Evolutionary conservation across 139 green algal species (phyloP), one percentile per base, ranked within the genome.

Genomic region (Coelastrella sp.): DNA sequence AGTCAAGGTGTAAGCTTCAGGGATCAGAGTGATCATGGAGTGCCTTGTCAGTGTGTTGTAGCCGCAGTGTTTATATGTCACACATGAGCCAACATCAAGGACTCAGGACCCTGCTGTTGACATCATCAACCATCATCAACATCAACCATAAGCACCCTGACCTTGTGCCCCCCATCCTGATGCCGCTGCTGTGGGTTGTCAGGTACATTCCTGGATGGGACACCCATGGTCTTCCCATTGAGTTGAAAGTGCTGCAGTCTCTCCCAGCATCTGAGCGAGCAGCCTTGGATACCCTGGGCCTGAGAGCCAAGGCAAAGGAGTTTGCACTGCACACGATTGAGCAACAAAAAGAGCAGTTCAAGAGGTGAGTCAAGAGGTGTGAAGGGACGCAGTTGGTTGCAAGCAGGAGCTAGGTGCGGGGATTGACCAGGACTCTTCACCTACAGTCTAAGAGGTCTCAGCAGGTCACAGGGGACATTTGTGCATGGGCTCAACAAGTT

Each of bases 211-310:
- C 98, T 0, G 98, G 98, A 4, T 99, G 98, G 98, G 98, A 99
- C 95, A 98, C 95, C 79, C 98, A 99, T 92, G 98, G 98, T 5
- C 96, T 99, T 61, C 98, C 98, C 72, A 99, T 99, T 83, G 98
- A 99, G 96, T 95, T 99, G 22, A 99, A 99, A 92, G 98, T 97
- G 85, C 95, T 99, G 76, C 96, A 99, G 93, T 89, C 73, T 6
- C 93, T 99, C 90, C 93, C 92, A 7, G 83, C 92, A 9, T 93
- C 95, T 72, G 94, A 97, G 91, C 91, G 96, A 4, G 92, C 89
- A 74, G 82, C 82, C 8, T 93, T 99, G 86, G 97, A 95, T 9
- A 93, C 96, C 12, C 89, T 99, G 72, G 95, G 96, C 80, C 94
- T 99, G 78, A 93, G 98, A 14, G 60, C 95, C 10, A 98, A 98